Conservation (phyloP, 495 filamentous ascomycete genomes). For the Pyrenula aspistea region DNA sequence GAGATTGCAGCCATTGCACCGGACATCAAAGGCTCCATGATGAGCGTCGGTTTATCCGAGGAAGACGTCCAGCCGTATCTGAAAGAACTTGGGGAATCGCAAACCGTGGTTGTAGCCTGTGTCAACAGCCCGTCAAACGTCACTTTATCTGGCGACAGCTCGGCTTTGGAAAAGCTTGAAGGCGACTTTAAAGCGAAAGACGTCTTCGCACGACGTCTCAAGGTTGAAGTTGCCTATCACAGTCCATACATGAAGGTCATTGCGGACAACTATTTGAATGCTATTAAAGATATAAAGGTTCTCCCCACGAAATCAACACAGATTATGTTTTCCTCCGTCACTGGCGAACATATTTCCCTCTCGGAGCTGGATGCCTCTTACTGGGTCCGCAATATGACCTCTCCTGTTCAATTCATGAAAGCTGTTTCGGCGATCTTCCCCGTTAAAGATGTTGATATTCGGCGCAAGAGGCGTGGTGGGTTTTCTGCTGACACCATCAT, state of each 20-base stretch:
- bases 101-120: constrained; percentile 1
- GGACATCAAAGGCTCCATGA: constrained; percentile 5
- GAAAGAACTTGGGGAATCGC: not conserved
- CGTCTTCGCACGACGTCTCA: constrained; percentile 34
- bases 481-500: constrained; percentile 21
- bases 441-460: not conserved
- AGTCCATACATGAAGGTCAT: constrained; percentile 35
- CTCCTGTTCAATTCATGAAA: constrained; percentile 12
- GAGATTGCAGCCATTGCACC: constrained; percentile 7
- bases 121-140: constrained; percentile 6
- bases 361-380: constrained; percentile 3
- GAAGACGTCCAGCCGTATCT: constrained; percentile 25
- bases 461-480: constrained; percentile 5
- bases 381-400: constrained; percentile 15
- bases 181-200: constrained; percentile 3
- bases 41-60: constrained; percentile 12
- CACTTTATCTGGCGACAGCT: constrained; percentile 6
- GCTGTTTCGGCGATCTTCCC: constrained; percentile 7
- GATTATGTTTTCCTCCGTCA: constrained; percentile 6
- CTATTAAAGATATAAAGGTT: not conserved
- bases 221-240: constrained; percentile 38
- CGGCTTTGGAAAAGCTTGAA: constrained; percentile 3
- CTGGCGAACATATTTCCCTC: not conserved
- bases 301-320: not conserved
- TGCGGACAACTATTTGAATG: constrained; percentile 1